Percentiles rank a stretch among this genome's conserved stretches.
Conservation (phyloP, 495 filamentous ascomycete species). For the Talaromyces trachyspermus region DNA sequence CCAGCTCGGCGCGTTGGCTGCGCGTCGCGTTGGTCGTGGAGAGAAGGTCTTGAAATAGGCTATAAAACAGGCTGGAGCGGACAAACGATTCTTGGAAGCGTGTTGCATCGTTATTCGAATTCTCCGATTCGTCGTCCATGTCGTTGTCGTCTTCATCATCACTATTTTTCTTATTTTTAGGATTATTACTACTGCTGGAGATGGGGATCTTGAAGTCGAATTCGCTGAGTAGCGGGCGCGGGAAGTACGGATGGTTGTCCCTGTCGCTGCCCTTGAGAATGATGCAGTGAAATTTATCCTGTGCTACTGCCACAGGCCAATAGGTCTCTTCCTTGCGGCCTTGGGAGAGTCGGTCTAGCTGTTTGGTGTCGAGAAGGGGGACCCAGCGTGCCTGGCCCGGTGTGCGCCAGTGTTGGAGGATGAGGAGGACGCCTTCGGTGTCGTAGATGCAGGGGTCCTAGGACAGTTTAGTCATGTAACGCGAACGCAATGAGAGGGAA, state of each 20-base stretch:
- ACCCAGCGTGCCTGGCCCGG: constrained; percentile 84
- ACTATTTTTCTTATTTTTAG: constrained; percentile 25
- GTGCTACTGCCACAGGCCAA: constrained; percentile 90
- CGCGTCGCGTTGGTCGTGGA: constrained; percentile 50
- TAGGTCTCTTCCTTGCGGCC: constrained; percentile 86
- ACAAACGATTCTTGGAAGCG: constrained; percentile 71
- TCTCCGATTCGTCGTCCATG: constrained; percentile 17
- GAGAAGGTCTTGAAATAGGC: constrained; percentile 64
- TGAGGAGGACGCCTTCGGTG: constrained; percentile 74
- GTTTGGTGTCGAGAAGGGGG: constrained; percentile 81
- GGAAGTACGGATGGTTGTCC: constrained; percentile 90
- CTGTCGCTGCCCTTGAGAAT: constrained; percentile 97
- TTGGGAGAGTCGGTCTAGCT: constrained; percentile 68
- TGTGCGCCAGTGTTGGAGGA: constrained; percentile 83
- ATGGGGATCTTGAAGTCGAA: constrained; percentile 88
- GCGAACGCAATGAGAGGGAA: constrained; percentile 15
- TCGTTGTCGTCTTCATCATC: constrained; percentile 34
- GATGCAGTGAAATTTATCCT: constrained; percentile 93
- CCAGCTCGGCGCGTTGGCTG: constrained; percentile 59
- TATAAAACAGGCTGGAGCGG: constrained; percentile 59
- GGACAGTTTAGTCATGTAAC: background rate
- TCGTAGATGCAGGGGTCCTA: constrained; percentile 94
- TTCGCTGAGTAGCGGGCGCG: constrained; percentile 81
- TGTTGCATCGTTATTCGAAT: constrained; percentile 28
- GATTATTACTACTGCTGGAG: constrained; percentile 45